These are phyloP conservation scores for Tulasnella sp. DNA, from an alignment of 768 basidiomycete species.

Conservation along the genomic window DNA sequence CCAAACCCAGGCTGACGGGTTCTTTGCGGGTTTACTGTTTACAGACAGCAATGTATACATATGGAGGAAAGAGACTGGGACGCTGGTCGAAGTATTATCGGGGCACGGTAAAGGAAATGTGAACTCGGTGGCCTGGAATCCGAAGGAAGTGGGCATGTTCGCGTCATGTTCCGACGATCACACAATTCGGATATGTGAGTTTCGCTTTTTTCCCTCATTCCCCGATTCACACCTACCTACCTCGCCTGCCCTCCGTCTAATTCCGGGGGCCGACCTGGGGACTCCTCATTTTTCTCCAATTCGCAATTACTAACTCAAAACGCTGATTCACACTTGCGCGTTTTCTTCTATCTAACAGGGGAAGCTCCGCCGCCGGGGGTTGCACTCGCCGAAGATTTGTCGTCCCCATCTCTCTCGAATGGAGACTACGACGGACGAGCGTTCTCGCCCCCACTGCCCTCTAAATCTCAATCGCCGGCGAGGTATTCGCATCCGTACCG, in stretches of 20 bases:
- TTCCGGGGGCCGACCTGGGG: neutral
- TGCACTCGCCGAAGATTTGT: neutral
- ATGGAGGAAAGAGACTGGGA: slow-evolving; percentile 84
- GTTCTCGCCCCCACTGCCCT: neutral
- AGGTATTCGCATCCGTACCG: neutral
- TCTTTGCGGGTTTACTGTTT: neutral
- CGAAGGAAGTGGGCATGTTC: slow-evolving; percentile 80
- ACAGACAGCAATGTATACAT: slow-evolving; percentile 89
- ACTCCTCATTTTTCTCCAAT: slow-evolving; percentile 4
- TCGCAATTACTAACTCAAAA: neutral
- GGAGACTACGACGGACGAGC: neutral
- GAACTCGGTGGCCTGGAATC: slow-evolving; percentile 96
- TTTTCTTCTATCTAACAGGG: neutral
- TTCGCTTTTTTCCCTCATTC: neutral
- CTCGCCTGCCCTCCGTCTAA: neutral
- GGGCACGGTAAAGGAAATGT: slow-evolving; percentile 89
- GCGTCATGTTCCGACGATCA: slow-evolving; percentile 93
- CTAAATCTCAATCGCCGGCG: neutral
- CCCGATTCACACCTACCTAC: neutral
- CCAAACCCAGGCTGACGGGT: slow-evolving; percentile 18
- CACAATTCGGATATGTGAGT: slow-evolving; percentile 85
- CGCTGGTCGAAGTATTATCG: slow-evolving; percentile 73
- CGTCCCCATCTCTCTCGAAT: neutral
- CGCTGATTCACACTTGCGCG: neutral
- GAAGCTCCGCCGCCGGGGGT: neutral